Evolutionary conservation across 371 early-diverging fungal genomes (phyloP), one percentile per base, ranked within the genome.

Genomic region (Basidiobolus meristosporus): DNA sequence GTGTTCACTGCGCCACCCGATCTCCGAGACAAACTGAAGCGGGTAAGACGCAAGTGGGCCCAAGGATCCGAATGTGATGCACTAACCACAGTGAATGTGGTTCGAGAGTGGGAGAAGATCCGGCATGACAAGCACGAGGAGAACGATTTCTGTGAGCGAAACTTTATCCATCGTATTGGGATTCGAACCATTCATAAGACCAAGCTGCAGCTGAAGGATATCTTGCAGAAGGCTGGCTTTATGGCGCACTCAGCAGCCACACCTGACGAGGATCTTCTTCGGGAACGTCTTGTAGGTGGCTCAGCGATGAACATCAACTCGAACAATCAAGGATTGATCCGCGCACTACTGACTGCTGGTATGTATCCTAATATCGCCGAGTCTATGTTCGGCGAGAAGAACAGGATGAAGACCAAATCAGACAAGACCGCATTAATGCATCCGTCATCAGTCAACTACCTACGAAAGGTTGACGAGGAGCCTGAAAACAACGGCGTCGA

Each of bases 341-440:
- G n/a, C n/a, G 62, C 68, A 14, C 46, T 70, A 34, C 38, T 70
- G 28, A 53, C 61, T 34, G 70, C 70, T 1, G 69, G 68, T 6
- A 52, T 69, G 37, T 67, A 56, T 44, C 70, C 70, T 0, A 63
- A 65, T 30, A 50, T 70, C 18, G 52, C 59, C 16, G n/a, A n/a
- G n/a, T n/a, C n/a, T n/a, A n/a, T n/a, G n/a, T n/a, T n/a, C n/a
- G n/a, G n/a, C n/a, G n/a, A n/a, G n/a, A n/a, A n/a, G n/a, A n/a
- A n/a, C n/a, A n/a, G n/a, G n/a, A 36, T 47, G 42, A 56, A 56
- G 40, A 50, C 56, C 12, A n/a, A n/a, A n/a, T 47, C 53, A 43
- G 55, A 58, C 29, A 55, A 55, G 42, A 50, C 50, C 12, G 48
- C 56, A 11, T 47, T 58, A 28, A 47, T 57, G 1, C 59, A 58